phyloP scores from a whole-genome alignment of 805 yeast species.

The Crinitomyces ghanaensis region DNA sequence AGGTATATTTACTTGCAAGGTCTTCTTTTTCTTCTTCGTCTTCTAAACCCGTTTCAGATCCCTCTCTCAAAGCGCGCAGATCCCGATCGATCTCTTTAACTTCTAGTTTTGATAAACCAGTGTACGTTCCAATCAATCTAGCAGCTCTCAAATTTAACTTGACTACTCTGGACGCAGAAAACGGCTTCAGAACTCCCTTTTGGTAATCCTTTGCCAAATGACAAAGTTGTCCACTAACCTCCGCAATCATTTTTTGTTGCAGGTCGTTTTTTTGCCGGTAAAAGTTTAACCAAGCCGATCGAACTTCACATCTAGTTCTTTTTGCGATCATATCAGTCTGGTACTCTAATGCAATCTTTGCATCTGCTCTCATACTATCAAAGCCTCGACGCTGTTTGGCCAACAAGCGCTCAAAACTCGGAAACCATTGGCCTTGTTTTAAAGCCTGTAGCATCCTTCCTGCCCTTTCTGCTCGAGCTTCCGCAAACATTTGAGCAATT shows the following conservation, averaged over 20 bases:
- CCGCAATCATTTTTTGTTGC: slow-evolving; percentile 15
- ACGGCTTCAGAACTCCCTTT: slow-evolving; percentile 7
- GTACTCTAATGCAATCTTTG: slow-evolving; percentile 13
- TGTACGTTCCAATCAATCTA: slow-evolving; percentile 11
- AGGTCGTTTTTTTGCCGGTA: slow-evolving; percentile 18
- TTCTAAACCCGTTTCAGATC: slow-evolving; percentile 13
- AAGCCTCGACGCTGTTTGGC: slow-evolving; percentile 10
- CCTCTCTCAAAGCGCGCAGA: slow-evolving; percentile 8
- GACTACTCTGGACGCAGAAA: slow-evolving; percentile 17
- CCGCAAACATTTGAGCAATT: slow-evolving; percentile 14
- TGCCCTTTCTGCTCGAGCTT: slow-evolving; percentile 13
- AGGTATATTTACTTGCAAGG: not conserved
- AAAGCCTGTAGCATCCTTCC: slow-evolving; percentile 14
- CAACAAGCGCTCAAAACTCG: slow-evolving; percentile 11
- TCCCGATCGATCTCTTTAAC: slow-evolving; percentile 13
- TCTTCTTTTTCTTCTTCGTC: slow-evolving; percentile 7
- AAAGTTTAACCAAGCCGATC: slow-evolving; percentile 23
- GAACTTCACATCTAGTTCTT: slow-evolving; percentile 16
- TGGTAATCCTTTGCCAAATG: slow-evolving; percentile 19
- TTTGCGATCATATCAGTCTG: slow-evolving; percentile 13
- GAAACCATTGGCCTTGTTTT: slow-evolving; percentile 12
- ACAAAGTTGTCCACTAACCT: slow-evolving; percentile 15
- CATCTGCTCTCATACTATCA: slow-evolving; percentile 11
- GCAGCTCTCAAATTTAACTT: slow-evolving; percentile 20
- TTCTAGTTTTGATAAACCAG: slow-evolving; percentile 14